Conservation (phyloP, 352 stramenopile genomes). For the Aphanomyces euteiches region DNA sequence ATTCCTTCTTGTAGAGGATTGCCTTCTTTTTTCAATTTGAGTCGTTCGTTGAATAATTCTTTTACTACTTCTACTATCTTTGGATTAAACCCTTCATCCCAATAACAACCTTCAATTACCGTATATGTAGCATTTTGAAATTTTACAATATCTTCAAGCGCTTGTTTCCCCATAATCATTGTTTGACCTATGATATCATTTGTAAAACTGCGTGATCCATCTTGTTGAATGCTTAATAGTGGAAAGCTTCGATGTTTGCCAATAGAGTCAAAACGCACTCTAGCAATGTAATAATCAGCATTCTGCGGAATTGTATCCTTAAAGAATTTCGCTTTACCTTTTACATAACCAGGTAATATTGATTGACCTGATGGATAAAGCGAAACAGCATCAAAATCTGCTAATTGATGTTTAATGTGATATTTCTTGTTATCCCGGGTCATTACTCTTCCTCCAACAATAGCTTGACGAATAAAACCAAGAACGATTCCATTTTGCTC, state of each 20-base stretch:
- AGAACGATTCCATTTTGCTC: slow-evolving; percentile 23
- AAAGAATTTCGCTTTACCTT: slow-evolving; percentile 28
- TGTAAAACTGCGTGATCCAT: slow-evolving; percentile 25
- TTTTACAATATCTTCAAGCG: slow-evolving; percentile 30
- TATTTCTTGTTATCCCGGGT: slow-evolving; percentile 29
- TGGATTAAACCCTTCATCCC: slow-evolving; percentile 31
- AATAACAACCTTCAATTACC: slow-evolving; percentile 30
- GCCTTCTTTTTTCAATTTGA: slow-evolving; percentile 26
- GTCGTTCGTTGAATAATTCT: slow-evolving; percentile 25
- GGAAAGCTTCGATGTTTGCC: slow-evolving; percentile 27
- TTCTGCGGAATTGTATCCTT: slow-evolving; percentile 22
- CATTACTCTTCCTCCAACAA: slow-evolving; percentile 31
- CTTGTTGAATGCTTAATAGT: slow-evolving; percentile 17
- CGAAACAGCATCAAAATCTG: slow-evolving; percentile 29
- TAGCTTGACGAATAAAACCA: slow-evolving; percentile 27
- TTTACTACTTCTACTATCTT: slow-evolving; percentile 26
- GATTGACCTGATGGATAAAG: slow-evolving; percentile 24
- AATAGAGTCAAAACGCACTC: slow-evolving; percentile 28
- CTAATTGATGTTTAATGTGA: slow-evolving; percentile 29
- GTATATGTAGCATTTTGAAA: slow-evolving; percentile 28
- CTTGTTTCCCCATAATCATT: slow-evolving; percentile 26
- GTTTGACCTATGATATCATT: slow-evolving; percentile 27
- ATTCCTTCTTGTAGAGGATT: slow-evolving; percentile 30
- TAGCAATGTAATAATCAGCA: slow-evolving; percentile 28
- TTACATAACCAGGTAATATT: slow-evolving; percentile 24